Evolutionary conservation across 2,329 filamentous ascomycete genomes (phyloP), one percentile per base, ranked within the genome.

Genomic region (Elsinoe perseae): DNA sequence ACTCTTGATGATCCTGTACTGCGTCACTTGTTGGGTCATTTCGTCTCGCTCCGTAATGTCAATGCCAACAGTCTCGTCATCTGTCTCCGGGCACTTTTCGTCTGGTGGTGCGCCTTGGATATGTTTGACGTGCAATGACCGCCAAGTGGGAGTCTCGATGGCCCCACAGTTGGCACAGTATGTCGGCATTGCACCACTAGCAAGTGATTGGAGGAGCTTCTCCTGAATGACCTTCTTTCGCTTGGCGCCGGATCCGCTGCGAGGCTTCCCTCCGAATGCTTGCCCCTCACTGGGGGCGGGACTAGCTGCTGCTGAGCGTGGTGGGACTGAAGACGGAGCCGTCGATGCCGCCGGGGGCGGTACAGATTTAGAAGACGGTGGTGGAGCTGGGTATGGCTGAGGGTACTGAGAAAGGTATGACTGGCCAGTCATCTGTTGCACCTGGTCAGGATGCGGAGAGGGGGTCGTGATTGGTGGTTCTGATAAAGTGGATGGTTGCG

Each of bases 91-190:
- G 55, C 85, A 82, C 58, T 89, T 82, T 46, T 87, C 78, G 58
- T 85, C 81, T 2, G 80, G 78, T 0, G 89, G 89, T 28, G 79
- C 78, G 1, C 89, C 90, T 14, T 81, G 75, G 44, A 85, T 78
- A 6, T 87, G 78, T 65, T 89, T 89, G n/a, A 84, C 83, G 79
- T 86, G 96, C 10, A 93, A 89, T 66, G 92, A 93, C 59, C 93
- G 84, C 93, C 93, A 98, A 0, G 92, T 96, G 0, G 92, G 89
- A 0, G 93, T 98, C 64, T 97, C 88, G 57, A 98, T 95, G 5
- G 90, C 87, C 4, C 93, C 93, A 64, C 93, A 98, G 64, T 97
- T 95, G 61, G 82, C 82, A 69, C 93, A 98, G 66, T 85, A 97
- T 1, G 86, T 85, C 0, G 93, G 93, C 77, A 91, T 86, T 61